phyloP scores from a whole-genome alignment of 2,329 filamentous ascomycete genomes.

The Alternaria ethzedia region DNA sequence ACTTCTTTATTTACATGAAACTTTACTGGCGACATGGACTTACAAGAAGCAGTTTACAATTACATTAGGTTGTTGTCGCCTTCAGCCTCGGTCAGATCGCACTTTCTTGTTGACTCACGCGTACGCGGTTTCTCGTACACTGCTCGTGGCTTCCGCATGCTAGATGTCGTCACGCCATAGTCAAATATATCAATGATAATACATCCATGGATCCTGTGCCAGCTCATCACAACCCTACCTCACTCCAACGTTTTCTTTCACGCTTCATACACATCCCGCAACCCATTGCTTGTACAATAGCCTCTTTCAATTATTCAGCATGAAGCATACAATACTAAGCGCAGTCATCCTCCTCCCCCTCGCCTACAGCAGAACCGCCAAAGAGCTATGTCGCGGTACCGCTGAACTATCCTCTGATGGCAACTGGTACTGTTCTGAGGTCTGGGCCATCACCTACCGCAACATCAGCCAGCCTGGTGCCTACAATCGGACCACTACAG shows the following conservation, averaged over 20 bases:
- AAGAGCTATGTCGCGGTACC: slow-evolving; percentile 43
- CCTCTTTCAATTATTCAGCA: slow-evolving; percentile 20
- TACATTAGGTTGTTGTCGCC: not conserved
- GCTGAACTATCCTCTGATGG: slow-evolving; percentile 50
- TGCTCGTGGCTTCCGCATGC: not conserved
- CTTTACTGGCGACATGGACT: slow-evolving; percentile 10
- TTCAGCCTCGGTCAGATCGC: not conserved
- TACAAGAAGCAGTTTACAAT: slow-evolving; percentile 7
- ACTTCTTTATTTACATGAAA: slow-evolving; percentile 3
- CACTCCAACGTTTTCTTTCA: not conserved
- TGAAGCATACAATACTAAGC: slow-evolving; percentile 25
- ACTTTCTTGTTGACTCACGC: not conserved
- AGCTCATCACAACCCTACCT: not conserved
- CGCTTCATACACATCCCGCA: not conserved
- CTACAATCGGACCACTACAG: slow-evolving; percentile 69
- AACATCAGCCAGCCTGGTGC: slow-evolving; percentile 65
- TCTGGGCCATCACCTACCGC: slow-evolving; percentile 71
- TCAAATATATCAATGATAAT: not conserved
- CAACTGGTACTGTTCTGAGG: slow-evolving; percentile 71
- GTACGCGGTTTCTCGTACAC: not conserved
- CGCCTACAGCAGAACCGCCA: slow-evolving; percentile 32
- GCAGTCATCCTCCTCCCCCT: slow-evolving; percentile 14
- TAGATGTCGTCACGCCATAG: not conserved
- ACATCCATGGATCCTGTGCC: not conserved
- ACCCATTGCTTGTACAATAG: slow-evolving; percentile 11